Evolutionary conservation across 345 rosid genomes (phyloP).

Genomic region (Dipteronia sinensis): DNA sequence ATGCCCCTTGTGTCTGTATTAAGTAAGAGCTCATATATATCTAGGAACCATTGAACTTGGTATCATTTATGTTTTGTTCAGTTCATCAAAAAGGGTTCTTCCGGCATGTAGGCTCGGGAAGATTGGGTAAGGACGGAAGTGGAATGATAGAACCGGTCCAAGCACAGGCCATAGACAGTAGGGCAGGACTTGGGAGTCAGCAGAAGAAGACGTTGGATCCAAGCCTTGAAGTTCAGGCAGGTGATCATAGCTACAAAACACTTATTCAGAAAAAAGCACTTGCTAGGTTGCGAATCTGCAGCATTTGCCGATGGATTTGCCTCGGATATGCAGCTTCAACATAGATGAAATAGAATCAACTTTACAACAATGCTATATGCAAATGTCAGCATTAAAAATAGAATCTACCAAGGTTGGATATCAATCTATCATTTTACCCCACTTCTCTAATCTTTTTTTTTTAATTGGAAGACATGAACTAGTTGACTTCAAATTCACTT

Average conservation of each 20-base stretch:
- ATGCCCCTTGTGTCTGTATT: conserved; percentile 7
- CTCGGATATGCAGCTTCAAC: too few species aligned
- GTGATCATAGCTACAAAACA: conserved; percentile 85
- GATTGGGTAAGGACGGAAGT: conserved; percentile 93
- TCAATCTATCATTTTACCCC: too few species aligned
- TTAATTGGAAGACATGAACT: too few species aligned
- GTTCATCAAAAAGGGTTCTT: too few species aligned
- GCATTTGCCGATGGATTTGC: too few species aligned
- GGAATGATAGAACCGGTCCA: conserved; percentile 95
- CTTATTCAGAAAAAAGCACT: conserved; percentile 93
- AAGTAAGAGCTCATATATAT: conserved; percentile 13
- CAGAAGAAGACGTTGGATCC: conserved; percentile 74
- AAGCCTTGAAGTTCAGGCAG: conserved; percentile 84
- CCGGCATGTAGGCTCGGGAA: conserved; percentile 98
- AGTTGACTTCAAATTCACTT: too few species aligned
- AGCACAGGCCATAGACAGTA: conserved; percentile 68
- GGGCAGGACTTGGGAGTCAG: conserved; percentile 98
- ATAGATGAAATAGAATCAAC: too few species aligned
- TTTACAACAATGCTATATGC: too few species aligned
- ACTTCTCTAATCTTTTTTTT: too few species aligned
- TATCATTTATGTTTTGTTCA: neutral
- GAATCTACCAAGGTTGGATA: too few species aligned
- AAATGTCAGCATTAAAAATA: too few species aligned
- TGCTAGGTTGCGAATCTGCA: conserved; percentile 59
- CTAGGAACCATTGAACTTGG: neutral